phyloP scores from a whole-genome alignment of 371 early-diverging fungal species.

The Rhizopus microsporus region DNA sequence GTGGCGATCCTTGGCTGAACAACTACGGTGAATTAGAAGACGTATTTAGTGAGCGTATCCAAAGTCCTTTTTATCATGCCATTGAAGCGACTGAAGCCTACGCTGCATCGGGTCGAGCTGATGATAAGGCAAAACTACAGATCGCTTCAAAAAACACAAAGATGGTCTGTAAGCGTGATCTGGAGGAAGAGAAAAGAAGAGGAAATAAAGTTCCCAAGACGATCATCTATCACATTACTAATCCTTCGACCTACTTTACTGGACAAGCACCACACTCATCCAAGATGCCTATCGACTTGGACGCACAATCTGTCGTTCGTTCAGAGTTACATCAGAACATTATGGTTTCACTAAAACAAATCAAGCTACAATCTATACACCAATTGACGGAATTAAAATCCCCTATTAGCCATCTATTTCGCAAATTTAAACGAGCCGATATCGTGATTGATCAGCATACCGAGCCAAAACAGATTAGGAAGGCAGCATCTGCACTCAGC shows the following conservation, averaged over 20 bases:
- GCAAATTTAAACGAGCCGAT: conserved; percentile 26
- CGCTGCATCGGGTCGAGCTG: conserved; percentile 25
- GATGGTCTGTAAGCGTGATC: conserved; percentile 35
- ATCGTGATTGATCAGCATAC: conserved; percentile 3
- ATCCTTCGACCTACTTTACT: conserved; percentile 49
- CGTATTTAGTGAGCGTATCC: conserved; percentile 24
- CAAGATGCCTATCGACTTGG: conserved; percentile 26
- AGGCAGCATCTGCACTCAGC: conserved; percentile 35
- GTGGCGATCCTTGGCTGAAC: conserved; percentile 57
- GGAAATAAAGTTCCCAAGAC: conserved; percentile 32
- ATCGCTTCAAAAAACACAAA: conserved; percentile 25
- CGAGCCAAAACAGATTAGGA: conserved; percentile 21
- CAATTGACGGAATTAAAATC: conserved; percentile 23
- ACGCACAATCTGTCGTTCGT: conserved; percentile 31
- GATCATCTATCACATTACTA: conserved; percentile 47
- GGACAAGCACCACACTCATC: conserved; percentile 31
- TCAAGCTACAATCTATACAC: conserved; percentile 24
- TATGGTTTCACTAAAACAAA: conserved; percentile 29
- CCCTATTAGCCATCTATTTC: conserved; percentile 25
- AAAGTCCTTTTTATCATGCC: conserved; percentile 15
- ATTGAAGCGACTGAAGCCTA: conserved; percentile 24
- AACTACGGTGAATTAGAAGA: conserved; percentile 31
- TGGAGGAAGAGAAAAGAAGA: conserved; percentile 31
- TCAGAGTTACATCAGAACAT: conserved; percentile 33
- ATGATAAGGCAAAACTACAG: conserved; percentile 19